Evolutionary conservation across 192 early-diverging fungal genomes (phyloP).

Genomic region (Phycomyces nitens): DNA sequence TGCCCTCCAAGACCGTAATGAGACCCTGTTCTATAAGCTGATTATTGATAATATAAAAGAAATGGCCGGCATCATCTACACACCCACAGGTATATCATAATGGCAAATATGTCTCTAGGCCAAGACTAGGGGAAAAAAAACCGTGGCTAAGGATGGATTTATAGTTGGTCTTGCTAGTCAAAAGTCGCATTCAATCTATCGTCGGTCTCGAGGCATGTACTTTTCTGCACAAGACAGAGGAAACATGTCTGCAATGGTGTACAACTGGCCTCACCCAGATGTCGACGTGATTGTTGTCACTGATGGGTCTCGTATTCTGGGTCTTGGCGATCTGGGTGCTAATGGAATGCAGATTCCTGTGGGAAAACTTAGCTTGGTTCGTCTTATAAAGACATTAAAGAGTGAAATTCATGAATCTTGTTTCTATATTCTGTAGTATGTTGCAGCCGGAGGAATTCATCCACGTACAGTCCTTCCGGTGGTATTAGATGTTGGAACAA

Average conservation of each 20-base stretch:
- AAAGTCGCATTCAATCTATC: conserved; percentile 48
- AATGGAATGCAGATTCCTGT: conserved; percentile 94
- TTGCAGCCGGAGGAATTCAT: conserved; percentile 42
- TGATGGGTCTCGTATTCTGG: conserved; percentile 89
- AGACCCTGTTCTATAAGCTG: conserved; percentile 80
- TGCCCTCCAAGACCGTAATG: conserved; percentile 74
- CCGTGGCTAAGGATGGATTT: too few relatives aligned
- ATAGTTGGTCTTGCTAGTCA: conserved; percentile 47
- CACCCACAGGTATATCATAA: conserved; percentile 33
- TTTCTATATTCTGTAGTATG: conserved; percentile 9
- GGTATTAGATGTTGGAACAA: conserved; percentile 85
- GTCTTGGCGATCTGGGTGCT: conserved; percentile 90
- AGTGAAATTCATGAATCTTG: not conserved
- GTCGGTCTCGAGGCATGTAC: conserved; percentile 49
- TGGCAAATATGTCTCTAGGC: not conserved
- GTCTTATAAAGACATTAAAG: not conserved
- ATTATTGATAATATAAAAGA: conserved; percentile 74
- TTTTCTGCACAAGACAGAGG: conserved; percentile 59
- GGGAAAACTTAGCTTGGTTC: conserved; percentile 83
- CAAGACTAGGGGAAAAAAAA: too few relatives aligned
- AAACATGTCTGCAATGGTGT: conserved; percentile 74
- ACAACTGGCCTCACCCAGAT: conserved; percentile 70
- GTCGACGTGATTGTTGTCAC: conserved; percentile 76
- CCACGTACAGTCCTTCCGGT: conserved; percentile 75
- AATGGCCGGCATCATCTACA: conserved; percentile 38